Evolutionary conservation across 441 rosid species (phyloP).

Genomic region (Erodium texanum): DNA sequence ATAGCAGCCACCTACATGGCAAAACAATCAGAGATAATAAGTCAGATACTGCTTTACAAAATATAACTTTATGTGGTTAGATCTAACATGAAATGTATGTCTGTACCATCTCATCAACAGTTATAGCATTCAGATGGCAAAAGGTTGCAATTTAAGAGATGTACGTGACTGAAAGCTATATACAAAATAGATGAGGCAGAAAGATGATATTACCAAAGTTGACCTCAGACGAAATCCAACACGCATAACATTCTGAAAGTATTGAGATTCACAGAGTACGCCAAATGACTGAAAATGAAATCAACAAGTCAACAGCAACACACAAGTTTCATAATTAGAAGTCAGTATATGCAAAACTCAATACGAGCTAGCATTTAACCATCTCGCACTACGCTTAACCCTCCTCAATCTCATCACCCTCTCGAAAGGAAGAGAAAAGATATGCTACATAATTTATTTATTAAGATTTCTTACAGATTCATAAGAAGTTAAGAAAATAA

Average conservation of each 20-base stretch:
- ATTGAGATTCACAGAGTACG: conserved; percentile 90
- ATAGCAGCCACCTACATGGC: conserved; percentile 81
- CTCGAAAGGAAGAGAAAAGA: conserved; percentile 2
- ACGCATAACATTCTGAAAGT: conserved; percentile 97
- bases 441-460: background rate
- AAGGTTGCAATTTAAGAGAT: conserved; percentile 5
- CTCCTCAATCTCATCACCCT: background rate
- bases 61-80: background rate
- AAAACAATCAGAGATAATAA: background rate
- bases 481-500: conserved; percentile 4
- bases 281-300: conserved; percentile 62
- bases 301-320: conserved; percentile 8
- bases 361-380: background rate
- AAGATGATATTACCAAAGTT: conserved; percentile 61
- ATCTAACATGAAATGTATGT: background rate
- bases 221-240: conserved; percentile 90
- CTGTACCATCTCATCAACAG: background rate
- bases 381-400: background rate
- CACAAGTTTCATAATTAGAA: background rate
- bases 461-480: background rate
- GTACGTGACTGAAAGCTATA: background rate
- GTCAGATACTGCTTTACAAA: background rate
- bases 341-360: background rate
- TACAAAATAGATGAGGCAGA: conserved; percentile 14
- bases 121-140: conserved; percentile 4